Evolutionary conservation across 1,139 yeast genomes (phyloP), one percentile per base, ranked within the genome.

Genomic region (Yarrowia galli): DNA sequence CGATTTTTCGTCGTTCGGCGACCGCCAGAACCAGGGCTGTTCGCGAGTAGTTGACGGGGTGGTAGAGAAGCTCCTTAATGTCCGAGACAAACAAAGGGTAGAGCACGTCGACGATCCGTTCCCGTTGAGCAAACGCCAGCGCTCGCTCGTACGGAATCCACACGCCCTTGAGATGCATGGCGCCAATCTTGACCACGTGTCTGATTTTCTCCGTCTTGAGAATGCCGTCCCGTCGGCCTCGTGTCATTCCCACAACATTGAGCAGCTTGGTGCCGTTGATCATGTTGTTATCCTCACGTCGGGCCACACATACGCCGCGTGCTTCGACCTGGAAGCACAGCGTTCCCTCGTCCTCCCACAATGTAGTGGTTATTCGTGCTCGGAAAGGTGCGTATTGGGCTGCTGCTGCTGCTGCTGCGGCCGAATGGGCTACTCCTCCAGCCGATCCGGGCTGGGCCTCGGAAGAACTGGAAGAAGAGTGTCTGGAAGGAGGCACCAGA

Each of bases 121-220:
- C 97, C 71, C 89, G 83, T 76, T 89, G 90, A 13, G 97, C 97
- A 87, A 92, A 89, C 23, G 89, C 88, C 67, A 89, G 80, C 0
- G 97, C 98, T 69, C 97, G 82, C 71, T 92, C 97, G 77, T 91
- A 91, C 0, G 98, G 97, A 71, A 93, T 91, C 98, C 98, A 92
- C 54, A 92, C 98, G 67, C 98, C 98, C 78, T 92, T 92, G 74
- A 92, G 82, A 77, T 92, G 97, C 97, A 92, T 92, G 9, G 96
- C 89, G 5, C 98, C 98, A 72, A 91, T 89, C 78, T 92, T 92
- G 68, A 92, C 97, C 58, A 93, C 98, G 76, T 91, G 92, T 65
- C 97, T 83, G 36, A 87, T 85, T 74, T 90, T 89, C 77, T 92
- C 97, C 69, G 90, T 86, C 79, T 92, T 92, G 71, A 92, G 81